phyloP scores from a whole-genome alignment of 306 rosid genomes.

The Arachis stenosperma region DNA sequence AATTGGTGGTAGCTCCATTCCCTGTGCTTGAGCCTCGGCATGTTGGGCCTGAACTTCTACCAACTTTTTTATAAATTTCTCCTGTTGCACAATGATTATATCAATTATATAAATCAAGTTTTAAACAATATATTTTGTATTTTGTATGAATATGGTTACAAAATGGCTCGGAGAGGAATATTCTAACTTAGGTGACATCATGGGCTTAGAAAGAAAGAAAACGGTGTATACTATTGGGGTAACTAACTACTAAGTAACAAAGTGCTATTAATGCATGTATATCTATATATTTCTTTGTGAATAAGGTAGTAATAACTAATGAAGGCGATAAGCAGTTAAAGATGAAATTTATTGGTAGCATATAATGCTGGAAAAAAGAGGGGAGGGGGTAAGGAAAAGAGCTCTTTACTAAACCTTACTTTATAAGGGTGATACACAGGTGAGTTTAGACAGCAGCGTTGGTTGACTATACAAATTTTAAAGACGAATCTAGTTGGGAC shows the following conservation, averaged over 20 bases:
- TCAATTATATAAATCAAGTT: no score
- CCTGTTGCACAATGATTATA: no score
- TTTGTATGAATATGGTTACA: background rate
- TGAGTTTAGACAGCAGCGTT: background rate
- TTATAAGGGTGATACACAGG: background rate
- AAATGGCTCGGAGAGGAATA: constrained; percentile 44
- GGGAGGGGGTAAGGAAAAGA: constrained; percentile 34
- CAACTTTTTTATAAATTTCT: no score
- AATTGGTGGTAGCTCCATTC: no score
- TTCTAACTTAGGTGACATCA: constrained; percentile 45
- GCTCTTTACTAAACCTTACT: background rate
- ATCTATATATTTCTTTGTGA: background rate
- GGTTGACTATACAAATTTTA: background rate
- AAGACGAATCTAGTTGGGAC: constrained; percentile 23
- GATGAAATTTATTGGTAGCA: constrained; percentile 26
- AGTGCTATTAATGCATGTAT: background rate
- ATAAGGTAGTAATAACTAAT: constrained; percentile 3
- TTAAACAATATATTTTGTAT: no score
- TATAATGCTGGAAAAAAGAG: constrained; percentile 19
- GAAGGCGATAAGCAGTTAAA: background rate
- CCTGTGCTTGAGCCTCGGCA: no score
- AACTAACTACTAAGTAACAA: constrained; percentile 8
- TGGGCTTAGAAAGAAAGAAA: constrained; percentile 4
- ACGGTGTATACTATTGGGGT: constrained; percentile 30
- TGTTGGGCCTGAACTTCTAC: no score